These are phyloP conservation scores for Kwoniella heveanensis DNA, from an alignment of 768 basidiomycete species.

Conservation along the genomic window DNA sequence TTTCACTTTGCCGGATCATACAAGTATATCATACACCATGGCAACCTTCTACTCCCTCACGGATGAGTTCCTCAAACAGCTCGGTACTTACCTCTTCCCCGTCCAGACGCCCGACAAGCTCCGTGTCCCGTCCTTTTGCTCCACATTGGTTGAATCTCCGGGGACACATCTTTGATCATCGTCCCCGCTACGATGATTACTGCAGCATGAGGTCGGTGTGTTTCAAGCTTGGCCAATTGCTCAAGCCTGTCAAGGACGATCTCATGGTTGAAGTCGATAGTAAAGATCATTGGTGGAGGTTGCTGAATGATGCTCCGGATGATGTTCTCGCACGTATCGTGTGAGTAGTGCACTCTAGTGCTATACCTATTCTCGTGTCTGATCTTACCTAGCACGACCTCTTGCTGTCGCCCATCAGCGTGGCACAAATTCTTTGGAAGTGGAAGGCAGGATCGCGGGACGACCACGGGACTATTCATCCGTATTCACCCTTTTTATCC, in stretches of 20 bases:
- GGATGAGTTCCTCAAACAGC: slow-evolving; percentile 13
- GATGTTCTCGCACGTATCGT: background rate
- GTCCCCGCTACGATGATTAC: background rate
- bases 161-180: background rate
- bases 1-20: background rate
- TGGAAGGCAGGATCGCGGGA: too few relatives aligned
- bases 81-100: slow-evolving; percentile 14
- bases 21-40: background rate
- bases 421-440: too few relatives aligned
- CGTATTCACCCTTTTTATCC: background rate
- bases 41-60: slow-evolving; percentile 4
- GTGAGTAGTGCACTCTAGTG: too few relatives aligned
- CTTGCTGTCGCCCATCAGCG: too few relatives aligned
- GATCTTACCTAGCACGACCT: too few relatives aligned
- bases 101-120: background rate
- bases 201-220: slow-evolving; percentile 1
- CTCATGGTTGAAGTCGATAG: slow-evolving; percentile 12
- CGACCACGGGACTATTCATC: too few relatives aligned
- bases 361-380: too few relatives aligned
- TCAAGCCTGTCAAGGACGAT: slow-evolving; percentile 13
- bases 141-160: slow-evolving; percentile 11
- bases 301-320: slow-evolving; percentile 6
- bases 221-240: background rate
- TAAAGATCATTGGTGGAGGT: background rate
- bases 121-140: background rate